Base-by-base conservation (phyloP, 169 alveolate species). In the Plasmodium adleri region DNA sequence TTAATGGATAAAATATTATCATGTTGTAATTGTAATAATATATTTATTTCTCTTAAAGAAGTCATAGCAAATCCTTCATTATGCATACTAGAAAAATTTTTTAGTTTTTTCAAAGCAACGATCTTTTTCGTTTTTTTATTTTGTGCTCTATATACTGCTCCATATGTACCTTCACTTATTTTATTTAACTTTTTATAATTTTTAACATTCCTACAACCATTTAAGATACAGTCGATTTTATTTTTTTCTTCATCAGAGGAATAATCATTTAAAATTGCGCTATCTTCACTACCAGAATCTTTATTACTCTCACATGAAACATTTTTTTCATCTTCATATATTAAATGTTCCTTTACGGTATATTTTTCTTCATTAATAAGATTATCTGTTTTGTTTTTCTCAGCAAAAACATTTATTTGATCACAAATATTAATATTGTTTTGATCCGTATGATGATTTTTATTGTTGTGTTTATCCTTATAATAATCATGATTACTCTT, bases 121-220 rank as follows among this genome's bases (percentile, higher is more conserved):
- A 94, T 88, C 89, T 94, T 97, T 24, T 97, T 97, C 43, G 98
- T 96, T 50, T 92, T 76, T 58, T 87, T 94, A 75, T 97, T 99
- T 87, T 92, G 95, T 12, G 99, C 99, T 83, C 96, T 95, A 88
- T 96, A 97, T 5, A 98, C 99, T 43, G 98, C 96, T 45, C 99
- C 99, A 91, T 97, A 98, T 1, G 99, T 97, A 9, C 99, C 99
- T 86, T 96, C 98, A 54, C 99, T 99, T 74, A 98, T 96, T 88
- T 96, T 96, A 64, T 97, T 97, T 68, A 96, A 72, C 89, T 94
- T 94, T 93, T 96, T 97, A 91, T 96, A 98, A 74, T 88, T 94
- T 3, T 85, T 95, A 6, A 94, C 91, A 64, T 88, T 91, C 45
- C 96, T 64, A 52, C 96, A 93, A 8, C 88, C 88, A 56, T 58